Evolutionary conservation across 805 yeast species (phyloP), one percentile per base, ranked within the genome.

Genomic region (Suhomyces emberorum): DNA sequence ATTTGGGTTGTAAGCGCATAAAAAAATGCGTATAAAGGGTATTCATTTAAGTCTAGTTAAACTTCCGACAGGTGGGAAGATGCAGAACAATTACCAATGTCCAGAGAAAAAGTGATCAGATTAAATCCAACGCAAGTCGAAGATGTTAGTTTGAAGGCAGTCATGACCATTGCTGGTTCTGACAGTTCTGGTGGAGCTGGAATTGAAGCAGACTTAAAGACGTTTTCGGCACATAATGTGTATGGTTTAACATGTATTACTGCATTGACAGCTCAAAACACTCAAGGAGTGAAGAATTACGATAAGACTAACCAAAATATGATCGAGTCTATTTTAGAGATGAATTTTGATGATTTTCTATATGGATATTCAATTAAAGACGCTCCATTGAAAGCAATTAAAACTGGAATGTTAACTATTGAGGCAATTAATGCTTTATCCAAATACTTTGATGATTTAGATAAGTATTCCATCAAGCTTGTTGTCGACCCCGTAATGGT

Each of bases 171-270:
- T 29, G 88, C 88, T 2, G 95, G 95, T 0, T 81, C 91, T 0
- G 96, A 87, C 54, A 75, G 81, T 29, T 81, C 91, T 8, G 96
- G 95, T 2, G 95, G 95, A 3, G 95, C 96, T 2, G 96, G 96
- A 3, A 79, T 87, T 33, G 95, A 87, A 56, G 95, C 95, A 1
- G 96, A 87, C 54, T 54, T 87, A 25, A 88, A 88, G 60, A 79
- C 95, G 0, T 74, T 87, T 37, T 69, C 83, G 3, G 83, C 84
- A 1, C 85, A 83, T 49, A 76, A 77, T 11, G 87, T 87, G 34
- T 84, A 80, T 51, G 95, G 85, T 0, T 60, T 81, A 56, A 83
- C 89, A 0, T 82, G 88, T 49, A 78, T 85, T 30, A 75, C 88
- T 7, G 89, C 88, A 2, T 59, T 88, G 40, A 87, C 95, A 0